phyloP scores from a whole-genome alignment of 345 rosid genomes.

The Atalantia buxifolia region DNA sequence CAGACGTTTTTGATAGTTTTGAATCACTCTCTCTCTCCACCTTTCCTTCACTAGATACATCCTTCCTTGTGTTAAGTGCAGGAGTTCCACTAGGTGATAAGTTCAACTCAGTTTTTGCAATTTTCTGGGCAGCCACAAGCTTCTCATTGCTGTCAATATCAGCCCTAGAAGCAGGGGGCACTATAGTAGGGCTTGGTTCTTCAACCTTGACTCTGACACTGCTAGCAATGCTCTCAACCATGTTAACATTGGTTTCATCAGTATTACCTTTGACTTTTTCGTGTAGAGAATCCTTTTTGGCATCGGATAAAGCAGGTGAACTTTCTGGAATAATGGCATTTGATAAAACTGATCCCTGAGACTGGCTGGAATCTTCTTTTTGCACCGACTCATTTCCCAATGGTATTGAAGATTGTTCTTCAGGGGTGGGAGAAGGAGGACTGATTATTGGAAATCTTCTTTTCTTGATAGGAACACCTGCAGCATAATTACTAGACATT shows the following conservation, averaged over 20 bases:
- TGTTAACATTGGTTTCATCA: slow-evolving; percentile 7
- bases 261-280: slow-evolving; percentile 17
- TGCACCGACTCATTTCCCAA: slow-evolving; percentile 19
- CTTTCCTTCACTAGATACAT: slow-evolving; percentile 19
- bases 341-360: slow-evolving; percentile 26
- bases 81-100: slow-evolving; percentile 22
- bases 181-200: slow-evolving; percentile 19
- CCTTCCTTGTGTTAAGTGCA: slow-evolving; percentile 18
- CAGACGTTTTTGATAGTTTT: slow-evolving; percentile 22
- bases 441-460: slow-evolving; percentile 52
- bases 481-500: slow-evolving; percentile 49
- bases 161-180: slow-evolving; percentile 27
- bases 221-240: slow-evolving; percentile 9
- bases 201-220: slow-evolving; percentile 30
- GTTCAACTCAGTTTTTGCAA: slow-evolving; percentile 30
- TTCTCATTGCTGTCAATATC: slow-evolving; percentile 20
- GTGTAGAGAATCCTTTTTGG: slow-evolving; percentile 2
- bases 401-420: slow-evolving; percentile 24
- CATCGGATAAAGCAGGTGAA: slow-evolving; percentile 27
- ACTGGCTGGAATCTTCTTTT: slow-evolving; percentile 18
- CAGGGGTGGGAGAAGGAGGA: slow-evolving; percentile 38
- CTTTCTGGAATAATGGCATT: slow-evolving; percentile 24
- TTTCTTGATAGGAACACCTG: slow-evolving; percentile 83
- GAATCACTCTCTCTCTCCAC: slow-evolving; percentile 23
- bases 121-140: slow-evolving; percentile 16